Conservation (phyloP, 495 filamentous ascomycete genomes). For the Parachaetomium inaequale region DNA sequence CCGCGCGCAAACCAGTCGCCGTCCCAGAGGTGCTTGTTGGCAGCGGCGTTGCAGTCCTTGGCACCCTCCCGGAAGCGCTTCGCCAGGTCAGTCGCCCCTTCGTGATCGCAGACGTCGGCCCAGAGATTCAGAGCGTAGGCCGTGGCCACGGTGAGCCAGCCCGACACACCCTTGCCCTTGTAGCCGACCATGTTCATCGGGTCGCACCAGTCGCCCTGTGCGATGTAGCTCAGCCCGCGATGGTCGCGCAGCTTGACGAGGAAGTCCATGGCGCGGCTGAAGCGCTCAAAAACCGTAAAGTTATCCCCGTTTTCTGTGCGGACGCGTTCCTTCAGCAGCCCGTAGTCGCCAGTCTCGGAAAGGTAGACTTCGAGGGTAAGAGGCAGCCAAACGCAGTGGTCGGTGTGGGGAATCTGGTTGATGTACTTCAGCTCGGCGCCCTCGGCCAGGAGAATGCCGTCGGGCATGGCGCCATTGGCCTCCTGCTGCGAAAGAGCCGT, state of each 20-base stretch:
- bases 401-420: slow-evolving; percentile 56
- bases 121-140: slow-evolving; percentile 49
- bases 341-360: slow-evolving; percentile 52
- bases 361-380: slow-evolving; percentile 53
- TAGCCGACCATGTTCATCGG: slow-evolving; percentile 60
- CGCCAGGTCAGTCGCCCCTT: slow-evolving; percentile 39
- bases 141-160: slow-evolving; percentile 55
- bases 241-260: slow-evolving; percentile 47
- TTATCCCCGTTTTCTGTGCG: slow-evolving; percentile 39
- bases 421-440: slow-evolving; percentile 58
- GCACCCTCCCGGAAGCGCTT: slow-evolving; percentile 43
- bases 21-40: slow-evolving; percentile 53
- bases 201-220: slow-evolving; percentile 58
- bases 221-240: slow-evolving; percentile 54
- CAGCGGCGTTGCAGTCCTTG: slow-evolving; percentile 46
- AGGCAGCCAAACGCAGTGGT: slow-evolving; percentile 57
- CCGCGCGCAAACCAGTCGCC: slow-evolving; percentile 55
- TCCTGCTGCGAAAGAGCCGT: slow-evolving; percentile 52
- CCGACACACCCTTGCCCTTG: slow-evolving; percentile 53
- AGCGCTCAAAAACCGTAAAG: slow-evolving; percentile 51
- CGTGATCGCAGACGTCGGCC: slow-evolving; percentile 49
- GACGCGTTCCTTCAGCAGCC: slow-evolving; percentile 44
- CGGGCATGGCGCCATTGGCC: slow-evolving; percentile 53
- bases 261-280: slow-evolving; percentile 54
- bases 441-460: slow-evolving; percentile 51